Conservation (phyloP, 2,329 filamentous ascomycete species). For the Penicillium fuscoglaucum region DNA sequence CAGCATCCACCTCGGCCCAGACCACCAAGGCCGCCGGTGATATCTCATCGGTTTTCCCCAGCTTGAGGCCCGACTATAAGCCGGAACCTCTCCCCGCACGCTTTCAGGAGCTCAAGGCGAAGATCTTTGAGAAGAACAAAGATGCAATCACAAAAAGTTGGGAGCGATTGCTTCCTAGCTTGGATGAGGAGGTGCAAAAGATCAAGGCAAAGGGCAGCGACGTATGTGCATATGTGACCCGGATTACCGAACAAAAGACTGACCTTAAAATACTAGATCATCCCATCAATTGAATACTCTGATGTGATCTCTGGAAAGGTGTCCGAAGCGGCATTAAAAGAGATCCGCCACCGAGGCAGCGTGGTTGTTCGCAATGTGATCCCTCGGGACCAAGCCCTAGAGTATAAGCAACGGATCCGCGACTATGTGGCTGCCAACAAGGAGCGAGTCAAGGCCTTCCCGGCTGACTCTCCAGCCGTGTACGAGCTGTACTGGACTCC, state of each 20-base stretch:
- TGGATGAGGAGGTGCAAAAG: slow-evolving; percentile 43
- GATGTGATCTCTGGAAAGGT: slow-evolving; percentile 43
- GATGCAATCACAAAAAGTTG: slow-evolving; percentile 43
- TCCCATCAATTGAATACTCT: slow-evolving; percentile 45
- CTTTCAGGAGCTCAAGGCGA: slow-evolving; percentile 44
- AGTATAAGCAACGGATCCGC: slow-evolving; percentile 64
- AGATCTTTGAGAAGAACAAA: slow-evolving; percentile 43
- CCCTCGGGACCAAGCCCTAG: slow-evolving; percentile 61
- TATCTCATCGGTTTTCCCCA: slow-evolving; percentile 52
- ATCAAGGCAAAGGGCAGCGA: slow-evolving; percentile 44
- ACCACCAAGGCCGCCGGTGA: slow-evolving; percentile 48
- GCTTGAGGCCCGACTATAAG: slow-evolving; percentile 45
- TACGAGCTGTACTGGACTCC: slow-evolving; percentile 76
- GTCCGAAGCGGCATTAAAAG: slow-evolving; percentile 41
- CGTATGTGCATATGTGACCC: slow-evolving; percentile 28
- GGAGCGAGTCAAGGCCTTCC: slow-evolving; percentile 59
- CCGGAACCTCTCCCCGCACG: slow-evolving; percentile 44
- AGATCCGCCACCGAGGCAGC: slow-evolving; percentile 61
- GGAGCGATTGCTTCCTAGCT: slow-evolving; percentile 42
- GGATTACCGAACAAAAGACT: slow-evolving; percentile 1
- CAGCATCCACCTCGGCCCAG: slow-evolving; percentile 34
- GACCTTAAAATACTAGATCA: slow-evolving; percentile 30
- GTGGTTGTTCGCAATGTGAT: slow-evolving; percentile 67
- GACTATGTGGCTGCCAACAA: slow-evolving; percentile 66
- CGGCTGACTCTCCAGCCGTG: slow-evolving; percentile 65